Percentiles rank a stretch among this genome's conserved stretches.
Conservation (phyloP, 2,329 filamentous ascomycete species). For the Didymella pinodella region DNA sequence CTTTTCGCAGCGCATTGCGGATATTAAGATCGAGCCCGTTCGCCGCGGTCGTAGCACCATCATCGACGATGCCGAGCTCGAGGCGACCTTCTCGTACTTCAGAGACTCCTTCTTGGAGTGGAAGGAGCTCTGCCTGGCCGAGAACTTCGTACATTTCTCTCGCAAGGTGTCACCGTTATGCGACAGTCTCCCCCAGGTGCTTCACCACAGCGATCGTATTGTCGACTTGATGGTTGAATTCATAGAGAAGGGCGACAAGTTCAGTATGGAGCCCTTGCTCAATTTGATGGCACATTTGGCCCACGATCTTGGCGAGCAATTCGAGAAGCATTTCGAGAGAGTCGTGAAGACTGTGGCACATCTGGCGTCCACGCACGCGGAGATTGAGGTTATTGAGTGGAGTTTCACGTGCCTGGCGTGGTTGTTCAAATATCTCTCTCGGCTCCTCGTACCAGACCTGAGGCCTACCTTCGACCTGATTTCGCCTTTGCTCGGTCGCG, state of each 20-base stretch:
- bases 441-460: conserved; percentile 84
- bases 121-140: conserved; percentile 89
- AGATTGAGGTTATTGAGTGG: conserved; percentile 95
- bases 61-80: conserved; percentile 79
- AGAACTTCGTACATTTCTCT: conserved; percentile 79
- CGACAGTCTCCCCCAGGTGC: conserved; percentile 89
- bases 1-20: conserved; percentile 88
- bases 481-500: conserved; percentile 82
- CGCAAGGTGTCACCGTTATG: conserved; percentile 77
- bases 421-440: conserved; percentile 95
- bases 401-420: conserved; percentile 93
- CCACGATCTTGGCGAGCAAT: conserved; percentile 86
- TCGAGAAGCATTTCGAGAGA: conserved; percentile 85
- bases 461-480: conserved; percentile 84
- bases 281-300: conserved; percentile 91
- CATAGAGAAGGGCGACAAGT: conserved; percentile 78
- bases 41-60: conserved; percentile 86
- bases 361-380: conserved; percentile 78
- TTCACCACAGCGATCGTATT: conserved; percentile 88
- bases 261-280: conserved; percentile 84
- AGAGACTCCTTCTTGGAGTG: conserved; percentile 83
- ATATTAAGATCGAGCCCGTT: conserved; percentile 91
- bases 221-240: conserved; percentile 78
- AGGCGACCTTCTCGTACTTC: conserved; percentile 85
- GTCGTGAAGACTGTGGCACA: conserved; percentile 78